Conservation (phyloP, 164 flowering plant genomes). For the Nymphaea colorata region DNA sequence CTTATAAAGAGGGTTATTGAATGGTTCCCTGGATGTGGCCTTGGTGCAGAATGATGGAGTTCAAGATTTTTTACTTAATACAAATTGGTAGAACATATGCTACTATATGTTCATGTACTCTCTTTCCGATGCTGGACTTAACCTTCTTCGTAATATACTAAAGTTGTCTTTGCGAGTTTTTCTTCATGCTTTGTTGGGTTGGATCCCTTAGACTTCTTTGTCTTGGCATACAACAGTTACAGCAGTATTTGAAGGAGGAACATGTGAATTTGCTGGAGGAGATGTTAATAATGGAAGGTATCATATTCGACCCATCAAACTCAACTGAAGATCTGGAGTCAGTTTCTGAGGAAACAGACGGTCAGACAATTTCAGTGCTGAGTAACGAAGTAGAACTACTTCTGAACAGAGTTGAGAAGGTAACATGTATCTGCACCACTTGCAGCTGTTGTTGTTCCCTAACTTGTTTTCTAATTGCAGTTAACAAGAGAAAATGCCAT, state of each 20-base stretch:
- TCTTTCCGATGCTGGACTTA: too few species aligned
- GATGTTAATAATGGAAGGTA: conserved; percentile 43
- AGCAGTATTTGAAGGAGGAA: conserved; percentile 36
- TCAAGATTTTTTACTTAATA: too few species aligned
- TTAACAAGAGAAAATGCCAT: not conserved
- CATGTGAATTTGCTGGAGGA: conserved; percentile 55
- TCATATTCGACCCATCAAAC: conserved; percentile 27
- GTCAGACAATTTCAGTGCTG: conserved; percentile 29
- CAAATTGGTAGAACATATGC: too few species aligned
- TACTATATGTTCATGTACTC: too few species aligned
- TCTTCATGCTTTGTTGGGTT: not conserved
- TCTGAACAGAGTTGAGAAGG: conserved; percentile 28
- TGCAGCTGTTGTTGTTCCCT: too few species aligned
- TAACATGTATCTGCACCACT: conserved; percentile 7
- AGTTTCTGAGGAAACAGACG: conserved; percentile 33
- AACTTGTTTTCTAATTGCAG: not conserved
- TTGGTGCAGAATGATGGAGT: too few species aligned
- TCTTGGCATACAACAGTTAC: conserved; percentile 24
- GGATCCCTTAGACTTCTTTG: not conserved
- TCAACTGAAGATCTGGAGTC: conserved; percentile 32
- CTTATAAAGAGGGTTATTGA: too few species aligned
- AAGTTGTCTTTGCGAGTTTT: not conserved
- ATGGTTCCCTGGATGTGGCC: too few species aligned
- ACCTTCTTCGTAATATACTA: too few species aligned
- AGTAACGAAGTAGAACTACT: conserved; percentile 45